Evolutionary conservation across 2,329 filamentous ascomycete genomes (phyloP), one percentile per base, ranked within the genome.

Genomic region (Neonectria magnoliae): DNA sequence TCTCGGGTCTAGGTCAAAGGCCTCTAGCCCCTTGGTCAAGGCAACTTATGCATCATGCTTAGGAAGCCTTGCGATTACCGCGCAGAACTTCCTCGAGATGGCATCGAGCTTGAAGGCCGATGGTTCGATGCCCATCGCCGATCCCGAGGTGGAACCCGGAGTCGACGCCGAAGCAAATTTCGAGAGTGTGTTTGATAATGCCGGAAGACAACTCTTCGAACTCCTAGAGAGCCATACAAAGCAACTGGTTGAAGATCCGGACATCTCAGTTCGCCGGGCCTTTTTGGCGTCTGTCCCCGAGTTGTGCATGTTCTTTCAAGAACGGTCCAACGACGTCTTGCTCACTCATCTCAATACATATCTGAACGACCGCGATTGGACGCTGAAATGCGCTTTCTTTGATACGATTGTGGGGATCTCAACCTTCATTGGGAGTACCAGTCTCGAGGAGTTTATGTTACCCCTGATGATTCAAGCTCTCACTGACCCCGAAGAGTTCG

Each of bases 341-440:
- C 83, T 99, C 22, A 97, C 94, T 33, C 96, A 99, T 80, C 83
- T 99, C 29, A 98, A 98, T 75, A 99, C 96, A 0, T 99, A 99
- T 73, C 82, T 99, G 9, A 99, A 99, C 71, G 96, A 98, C 73
- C 89, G 91, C 45, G 94, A 99, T 76, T 99, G 96, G 96, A 93
- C 93, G 77, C 82, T 99, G 33, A 98, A 97, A 78, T 98, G 94
- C 73, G 94, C 95, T 3, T 98, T 98, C 76, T 98, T 99, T 74
- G 94, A 97, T 75, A 93, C 94, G 0, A 93, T 98, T 27, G 93
- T 98, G 16, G 95, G 94, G 4, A 94, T 99, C 68, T 93, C 94
- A 4, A 89, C 93, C 1, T 97, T 97, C 71, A 88, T 98, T 36
- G 96, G 96, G 29, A 94, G 92, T 64, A 92, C 90, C 36, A 97